phyloP scores from a whole-genome alignment of 208 protist species.

The Wallacemonas rigidus region DNA sequence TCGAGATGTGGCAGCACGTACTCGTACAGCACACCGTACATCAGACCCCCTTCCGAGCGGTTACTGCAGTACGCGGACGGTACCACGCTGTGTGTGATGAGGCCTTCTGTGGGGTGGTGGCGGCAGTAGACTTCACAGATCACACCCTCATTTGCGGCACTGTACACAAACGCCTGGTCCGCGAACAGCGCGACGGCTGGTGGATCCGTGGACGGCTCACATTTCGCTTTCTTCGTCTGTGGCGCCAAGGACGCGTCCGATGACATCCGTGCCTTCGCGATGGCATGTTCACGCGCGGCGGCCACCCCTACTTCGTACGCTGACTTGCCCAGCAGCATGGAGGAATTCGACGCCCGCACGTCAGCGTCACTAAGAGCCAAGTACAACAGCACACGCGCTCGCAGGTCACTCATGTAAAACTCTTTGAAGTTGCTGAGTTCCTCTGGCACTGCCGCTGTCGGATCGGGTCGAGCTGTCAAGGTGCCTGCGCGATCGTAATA shows the following conservation, averaged over 20 bases:
- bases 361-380: constrained; percentile 35
- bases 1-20: constrained; percentile 70
- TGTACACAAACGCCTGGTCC: constrained; percentile 66
- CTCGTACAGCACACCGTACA: constrained; percentile 76
- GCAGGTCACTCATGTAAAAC: constrained; percentile 85
- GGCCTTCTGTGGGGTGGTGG: constrained; percentile 55
- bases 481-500: constrained; percentile 63
- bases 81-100: constrained; percentile 44
- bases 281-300: background rate
- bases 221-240: constrained; percentile 2
- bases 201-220: background rate
- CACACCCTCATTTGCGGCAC: constrained; percentile 51
- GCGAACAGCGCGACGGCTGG: constrained; percentile 6
- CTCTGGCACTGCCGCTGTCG: constrained; percentile 60
- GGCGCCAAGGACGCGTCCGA: background rate
- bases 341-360: constrained; percentile 23
- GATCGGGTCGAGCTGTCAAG: constrained; percentile 29
- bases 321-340: constrained; percentile 4
- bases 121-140: constrained; percentile 69
- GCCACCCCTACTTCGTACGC: constrained; percentile 8
- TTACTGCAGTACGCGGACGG: constrained; percentile 75
- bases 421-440: constrained; percentile 89
- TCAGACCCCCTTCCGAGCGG: constrained; percentile 59
- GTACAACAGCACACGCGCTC: constrained; percentile 73
- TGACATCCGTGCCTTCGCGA: background rate